Base-by-base conservation (phyloP, 306 rosid genomes). In the Cucurbita ficifolia region DNA sequence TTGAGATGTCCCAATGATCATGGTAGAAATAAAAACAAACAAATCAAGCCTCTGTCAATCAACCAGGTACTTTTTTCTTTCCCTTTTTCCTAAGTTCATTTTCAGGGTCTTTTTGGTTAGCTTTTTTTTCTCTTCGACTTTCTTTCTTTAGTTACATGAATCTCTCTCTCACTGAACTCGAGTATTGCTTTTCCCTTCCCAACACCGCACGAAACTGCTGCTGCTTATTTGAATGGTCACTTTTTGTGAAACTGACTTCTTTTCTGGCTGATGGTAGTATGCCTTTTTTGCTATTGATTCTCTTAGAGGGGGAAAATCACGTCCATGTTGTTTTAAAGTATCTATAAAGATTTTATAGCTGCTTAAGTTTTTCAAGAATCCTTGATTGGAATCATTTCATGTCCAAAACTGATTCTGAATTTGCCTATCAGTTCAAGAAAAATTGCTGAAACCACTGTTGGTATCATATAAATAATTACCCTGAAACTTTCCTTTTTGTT, bases 1-100 rank as follows among this genome's bases (percentile, higher is more conserved):
- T 72, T 81, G 80, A 88, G 75, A 81, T 93, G 96, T 83, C 76
- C 85, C 53, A 79, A 84, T 70, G 65, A 76, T 13, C 77, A 83
- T 74, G 75, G 57, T 53, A 69, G 39, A 46, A 79, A 87, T 60
- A 79, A 73, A 77, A 70, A 48, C 79, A 87, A 79, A 61, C 71
- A 82, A 77, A 65, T 89, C 79, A 85, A 81, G 76, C 90, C 86
- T n/a, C 76, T 88, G 69, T 83, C 77, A 36, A 61, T 84, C 59
- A 52, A 63, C 70, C 90, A 90, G 94, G 98, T 90, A 82, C 75
- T 51, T 76, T 65, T 38, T 58, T 59, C 73, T 22, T 70, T 10
- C 29, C 53, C 18, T 57, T 39, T 63, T 63, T 63, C 50, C 33
- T 4, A 63, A 18, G 51, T 63, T 40, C 50, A 38, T 42, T 64